These are phyloP conservation scores for Phytophthora europaea DNA, from an alignment of 352 stramenopile genomes.

Conservation along the genomic window DNA sequence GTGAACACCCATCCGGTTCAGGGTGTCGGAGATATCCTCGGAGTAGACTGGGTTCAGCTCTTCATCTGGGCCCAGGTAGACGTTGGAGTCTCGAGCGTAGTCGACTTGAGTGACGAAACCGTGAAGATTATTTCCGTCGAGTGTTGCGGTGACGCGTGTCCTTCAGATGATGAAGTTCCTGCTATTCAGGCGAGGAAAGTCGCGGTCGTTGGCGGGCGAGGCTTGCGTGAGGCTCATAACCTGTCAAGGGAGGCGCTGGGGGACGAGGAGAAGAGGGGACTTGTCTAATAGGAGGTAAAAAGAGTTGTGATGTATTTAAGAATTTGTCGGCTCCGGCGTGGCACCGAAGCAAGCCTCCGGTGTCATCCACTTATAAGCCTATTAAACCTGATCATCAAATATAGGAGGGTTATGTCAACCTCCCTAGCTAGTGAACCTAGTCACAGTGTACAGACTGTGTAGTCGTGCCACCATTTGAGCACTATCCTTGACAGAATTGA, in stretches of 20 bases:
- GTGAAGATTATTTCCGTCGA: constrained; percentile 24
- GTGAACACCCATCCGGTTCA: background rate
- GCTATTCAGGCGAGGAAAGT: constrained; percentile 11
- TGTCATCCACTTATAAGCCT: no score
- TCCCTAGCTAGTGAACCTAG: no score
- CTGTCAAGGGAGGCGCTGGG: background rate
- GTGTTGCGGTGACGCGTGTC: constrained; percentile 11
- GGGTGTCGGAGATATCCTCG: background rate
- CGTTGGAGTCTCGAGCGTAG: constrained; percentile 1
- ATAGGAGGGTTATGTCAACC: no score
- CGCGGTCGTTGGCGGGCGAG: constrained; percentile 1
- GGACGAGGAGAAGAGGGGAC: no score
- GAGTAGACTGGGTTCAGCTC: background rate
- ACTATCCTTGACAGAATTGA: background rate
- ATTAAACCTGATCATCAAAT: no score
- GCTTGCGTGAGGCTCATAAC: constrained; percentile 24
- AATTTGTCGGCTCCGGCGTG: no score
- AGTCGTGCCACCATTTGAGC: no score
- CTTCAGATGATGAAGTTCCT: constrained; percentile 13
- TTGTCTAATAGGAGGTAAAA: no score
- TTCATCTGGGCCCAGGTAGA: constrained; percentile 1
- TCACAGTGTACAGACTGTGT: no score
- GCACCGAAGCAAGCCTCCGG: no score
- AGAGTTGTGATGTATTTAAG: no score
- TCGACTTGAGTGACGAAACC: constrained; percentile 18